Evolutionary conservation across 106 monocot genomes (phyloP).

Genomic region (Cymbidium sinense): DNA sequence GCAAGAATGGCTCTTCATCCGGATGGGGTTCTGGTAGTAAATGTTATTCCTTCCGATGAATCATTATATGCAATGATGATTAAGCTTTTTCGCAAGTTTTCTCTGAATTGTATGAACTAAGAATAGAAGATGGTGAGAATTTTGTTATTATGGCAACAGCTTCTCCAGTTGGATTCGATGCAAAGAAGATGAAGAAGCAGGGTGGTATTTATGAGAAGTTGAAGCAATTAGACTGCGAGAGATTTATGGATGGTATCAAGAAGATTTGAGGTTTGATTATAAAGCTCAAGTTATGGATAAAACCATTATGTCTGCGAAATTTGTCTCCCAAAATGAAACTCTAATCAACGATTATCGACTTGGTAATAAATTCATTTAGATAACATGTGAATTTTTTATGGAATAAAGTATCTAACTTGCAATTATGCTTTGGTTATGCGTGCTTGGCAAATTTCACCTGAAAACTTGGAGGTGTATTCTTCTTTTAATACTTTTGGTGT

Average conservation of each 20-base stretch:
- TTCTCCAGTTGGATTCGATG: slow-evolving; percentile 6
- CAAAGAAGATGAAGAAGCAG: not conserved
- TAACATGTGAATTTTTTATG: not conserved
- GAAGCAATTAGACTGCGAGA: slow-evolving; percentile 22
- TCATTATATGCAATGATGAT: slow-evolving; percentile 27
- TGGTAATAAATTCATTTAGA: not conserved
- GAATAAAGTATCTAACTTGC: not conserved
- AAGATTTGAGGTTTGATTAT: slow-evolving; percentile 23
- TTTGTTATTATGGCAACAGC: slow-evolving; percentile 48
- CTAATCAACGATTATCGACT: not conserved
- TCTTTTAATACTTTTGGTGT: no score
- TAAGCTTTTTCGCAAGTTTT: slow-evolving; percentile 43
- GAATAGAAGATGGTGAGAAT: slow-evolving; percentile 72
- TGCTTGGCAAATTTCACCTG: not conserved
- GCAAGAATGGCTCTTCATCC: slow-evolving; percentile 31
- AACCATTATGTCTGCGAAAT: not conserved
- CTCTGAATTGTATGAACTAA: slow-evolving; percentile 57
- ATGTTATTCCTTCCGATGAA: slow-evolving; percentile 42
- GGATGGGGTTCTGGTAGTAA: slow-evolving; percentile 54
- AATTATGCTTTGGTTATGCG: not conserved
- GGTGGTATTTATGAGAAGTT: slow-evolving; percentile 20
- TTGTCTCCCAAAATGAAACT: not conserved
- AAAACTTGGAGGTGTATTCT: no score
- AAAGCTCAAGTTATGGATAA: not conserved
- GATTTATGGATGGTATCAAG: slow-evolving; percentile 16